Evolutionary conservation across 768 basidiomycete species (phyloP).

Genomic region (Kondoa malvinella): DNA sequence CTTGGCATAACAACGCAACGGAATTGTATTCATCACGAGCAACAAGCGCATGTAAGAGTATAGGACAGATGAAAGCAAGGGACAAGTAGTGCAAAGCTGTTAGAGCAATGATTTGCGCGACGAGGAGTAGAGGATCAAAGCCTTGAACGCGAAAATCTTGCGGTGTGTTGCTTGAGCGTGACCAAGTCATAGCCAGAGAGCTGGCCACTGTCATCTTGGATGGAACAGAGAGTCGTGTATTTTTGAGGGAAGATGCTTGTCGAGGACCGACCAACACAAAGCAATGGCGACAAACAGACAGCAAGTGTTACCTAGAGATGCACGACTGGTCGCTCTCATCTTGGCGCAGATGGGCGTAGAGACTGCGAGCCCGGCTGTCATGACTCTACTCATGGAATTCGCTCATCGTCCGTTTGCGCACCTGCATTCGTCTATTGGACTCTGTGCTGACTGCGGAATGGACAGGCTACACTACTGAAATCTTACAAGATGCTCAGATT

Average conservation of each 20-base stretch:
- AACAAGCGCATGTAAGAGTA: conserved; percentile 56
- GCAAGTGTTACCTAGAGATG: conserved; percentile 32
- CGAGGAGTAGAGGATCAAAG: conserved; percentile 1
- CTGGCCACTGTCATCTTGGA: not conserved
- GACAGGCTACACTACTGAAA: conserved; percentile 36
- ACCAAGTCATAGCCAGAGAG: not conserved
- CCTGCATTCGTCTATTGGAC: not conserved
- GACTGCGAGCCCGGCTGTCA: conserved; percentile 36
- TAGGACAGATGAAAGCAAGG: conserved; percentile 63
- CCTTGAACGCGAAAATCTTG: not conserved
- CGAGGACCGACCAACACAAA: no score
- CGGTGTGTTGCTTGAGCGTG: not conserved
- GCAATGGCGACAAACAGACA: not conserved
- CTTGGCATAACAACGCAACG: conserved; percentile 27
- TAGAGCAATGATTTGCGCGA: conserved; percentile 64
- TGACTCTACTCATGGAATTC: conserved; percentile 36
- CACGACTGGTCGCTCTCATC: conserved; percentile 34
- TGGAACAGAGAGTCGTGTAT: not conserved
- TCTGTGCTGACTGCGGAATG: not conserved
- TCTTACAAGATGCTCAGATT: conserved; percentile 31
- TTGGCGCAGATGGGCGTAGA: conserved; percentile 35
- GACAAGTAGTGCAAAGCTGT: conserved; percentile 89
- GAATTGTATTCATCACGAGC: conserved; percentile 29
- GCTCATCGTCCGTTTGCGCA: conserved; percentile 34
- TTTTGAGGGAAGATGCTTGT: no score